Evolutionary conservation across 1,284 basidiomycete species (phyloP).

Genomic region (Microbotryum silenes-acaulis): DNA sequence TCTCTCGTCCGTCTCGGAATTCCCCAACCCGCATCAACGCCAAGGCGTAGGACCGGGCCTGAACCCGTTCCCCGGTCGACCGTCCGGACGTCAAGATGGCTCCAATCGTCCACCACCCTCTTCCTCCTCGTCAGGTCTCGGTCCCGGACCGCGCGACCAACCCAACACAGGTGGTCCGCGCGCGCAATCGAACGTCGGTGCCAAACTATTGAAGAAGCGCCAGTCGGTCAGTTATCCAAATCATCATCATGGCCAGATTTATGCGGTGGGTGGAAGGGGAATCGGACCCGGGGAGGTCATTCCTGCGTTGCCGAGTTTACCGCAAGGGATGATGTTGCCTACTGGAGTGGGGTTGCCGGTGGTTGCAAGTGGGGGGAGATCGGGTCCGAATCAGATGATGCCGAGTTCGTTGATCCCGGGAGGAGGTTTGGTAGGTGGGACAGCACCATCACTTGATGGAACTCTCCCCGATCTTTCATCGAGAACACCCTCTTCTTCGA

Average conservation of each 20-base stretch:
- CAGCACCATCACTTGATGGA: too few species aligned
- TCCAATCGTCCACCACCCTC: not conserved
- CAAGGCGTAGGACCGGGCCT: too few species aligned
- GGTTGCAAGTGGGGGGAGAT: too few species aligned
- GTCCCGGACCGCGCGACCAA: not conserved
- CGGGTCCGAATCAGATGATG: too few species aligned
- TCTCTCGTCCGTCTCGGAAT: too few species aligned
- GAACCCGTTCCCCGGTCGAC: not conserved
- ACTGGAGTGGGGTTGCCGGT: not conserved
- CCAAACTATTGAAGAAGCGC: conserved; percentile 36
- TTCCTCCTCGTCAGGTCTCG: not conserved
- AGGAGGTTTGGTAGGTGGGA: too few species aligned
- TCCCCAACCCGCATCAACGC: too few species aligned
- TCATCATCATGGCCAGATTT: not conserved
- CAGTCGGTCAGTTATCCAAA: conserved; percentile 36
- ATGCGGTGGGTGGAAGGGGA: not conserved
- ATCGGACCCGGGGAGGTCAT: not conserved
- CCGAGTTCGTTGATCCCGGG: too few species aligned
- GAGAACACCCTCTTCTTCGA: too few species aligned
- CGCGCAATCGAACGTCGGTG: conserved; percentile 35
- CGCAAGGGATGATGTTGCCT: not conserved
- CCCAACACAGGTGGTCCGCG: not conserved
- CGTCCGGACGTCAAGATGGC: not conserved
- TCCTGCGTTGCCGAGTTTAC: conserved; percentile 4
- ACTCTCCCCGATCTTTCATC: too few species aligned